Evolutionary conservation across 1,284 basidiomycete genomes (phyloP).

Genomic region (Cerrena zonata): DNA sequence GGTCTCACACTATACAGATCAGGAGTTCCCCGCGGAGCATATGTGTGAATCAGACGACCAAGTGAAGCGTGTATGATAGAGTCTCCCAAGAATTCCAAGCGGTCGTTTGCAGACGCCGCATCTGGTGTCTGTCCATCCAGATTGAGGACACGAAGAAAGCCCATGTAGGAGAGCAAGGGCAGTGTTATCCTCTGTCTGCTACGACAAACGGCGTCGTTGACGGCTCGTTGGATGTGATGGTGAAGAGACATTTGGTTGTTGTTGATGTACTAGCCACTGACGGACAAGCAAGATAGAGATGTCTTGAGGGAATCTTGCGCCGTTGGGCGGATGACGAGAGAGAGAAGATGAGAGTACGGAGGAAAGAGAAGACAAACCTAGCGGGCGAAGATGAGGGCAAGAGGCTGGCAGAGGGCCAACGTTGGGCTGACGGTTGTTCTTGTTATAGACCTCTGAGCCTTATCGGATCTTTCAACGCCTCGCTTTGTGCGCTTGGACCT

Average conservation of each 20-base stretch:
- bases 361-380: background rate
- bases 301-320: no score
- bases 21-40: slow-evolving; percentile 23
- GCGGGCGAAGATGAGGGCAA: no score
- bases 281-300: background rate
- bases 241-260: slow-evolving; percentile 1
- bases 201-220: slow-evolving; percentile 17
- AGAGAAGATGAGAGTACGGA: background rate
- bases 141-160: slow-evolving; percentile 24
- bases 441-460: background rate
- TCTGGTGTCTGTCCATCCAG: slow-evolving; percentile 1
- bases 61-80: slow-evolving; percentile 30
- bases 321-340: background rate
- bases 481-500: background rate
- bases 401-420: background rate
- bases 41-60: slow-evolving; percentile 23
- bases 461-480: background rate
- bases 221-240: slow-evolving; percentile 19
- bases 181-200: slow-evolving; percentile 23
- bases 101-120: slow-evolving; percentile 22
- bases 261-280: background rate
- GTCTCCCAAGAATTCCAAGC: slow-evolving; percentile 31
- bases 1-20: slow-evolving; percentile 28
- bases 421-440: background rate
- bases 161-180: slow-evolving; percentile 24